These are phyloP conservation scores for Populus alba DNA, from an alignment of 345 rosid genomes.

Conservation along the genomic window DNA sequence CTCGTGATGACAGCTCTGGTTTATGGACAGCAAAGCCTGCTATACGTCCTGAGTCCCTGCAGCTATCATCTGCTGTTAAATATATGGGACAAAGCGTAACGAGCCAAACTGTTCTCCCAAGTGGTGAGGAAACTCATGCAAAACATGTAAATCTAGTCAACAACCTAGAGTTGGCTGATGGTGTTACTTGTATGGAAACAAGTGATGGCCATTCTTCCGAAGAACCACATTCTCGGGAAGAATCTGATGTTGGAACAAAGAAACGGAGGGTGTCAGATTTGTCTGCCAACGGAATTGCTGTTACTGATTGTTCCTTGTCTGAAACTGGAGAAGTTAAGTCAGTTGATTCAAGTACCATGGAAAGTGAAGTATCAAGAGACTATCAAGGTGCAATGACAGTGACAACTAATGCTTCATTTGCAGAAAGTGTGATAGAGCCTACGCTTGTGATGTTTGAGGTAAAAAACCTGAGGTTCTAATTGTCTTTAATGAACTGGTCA, in stretches of 20 bases:
- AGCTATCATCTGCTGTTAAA: constrained; percentile 35
- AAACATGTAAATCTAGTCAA: constrained; percentile 48
- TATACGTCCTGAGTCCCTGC: constrained; percentile 31
- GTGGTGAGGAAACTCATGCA: constrained; percentile 39
- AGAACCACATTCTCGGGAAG: constrained; percentile 44
- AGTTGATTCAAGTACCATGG: constrained; percentile 43
- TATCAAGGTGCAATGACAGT: constrained; percentile 44
- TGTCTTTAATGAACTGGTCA: constrained; percentile 1
- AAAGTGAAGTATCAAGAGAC: constrained; percentile 45
- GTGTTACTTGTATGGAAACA: constrained; percentile 56
- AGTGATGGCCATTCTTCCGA: constrained; percentile 57
- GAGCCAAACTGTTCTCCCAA: constrained; percentile 22
- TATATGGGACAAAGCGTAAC: constrained; percentile 26
- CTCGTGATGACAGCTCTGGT: constrained; percentile 85
- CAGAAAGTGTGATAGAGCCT: constrained; percentile 87
- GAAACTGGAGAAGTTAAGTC: constrained; percentile 47
- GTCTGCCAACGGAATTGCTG: constrained; percentile 40
- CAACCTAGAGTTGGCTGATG: constrained; percentile 48
- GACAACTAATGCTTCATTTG: constrained; percentile 63
- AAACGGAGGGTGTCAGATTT: constrained; percentile 62
- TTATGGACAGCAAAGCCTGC: constrained; percentile 80
- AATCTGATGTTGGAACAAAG: constrained; percentile 59
- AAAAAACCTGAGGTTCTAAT: constrained; percentile 3
- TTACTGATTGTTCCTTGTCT: constrained; percentile 40
- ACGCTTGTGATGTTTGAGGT: constrained; percentile 98